A percentile compares a stretch with the other conserved stretches of the same genome.
These are phyloP conservation scores for Lindgomyces ingoldianus DNA, from an alignment of 495 filamentous ascomycete genomes.

Conservation along the genomic window DNA sequence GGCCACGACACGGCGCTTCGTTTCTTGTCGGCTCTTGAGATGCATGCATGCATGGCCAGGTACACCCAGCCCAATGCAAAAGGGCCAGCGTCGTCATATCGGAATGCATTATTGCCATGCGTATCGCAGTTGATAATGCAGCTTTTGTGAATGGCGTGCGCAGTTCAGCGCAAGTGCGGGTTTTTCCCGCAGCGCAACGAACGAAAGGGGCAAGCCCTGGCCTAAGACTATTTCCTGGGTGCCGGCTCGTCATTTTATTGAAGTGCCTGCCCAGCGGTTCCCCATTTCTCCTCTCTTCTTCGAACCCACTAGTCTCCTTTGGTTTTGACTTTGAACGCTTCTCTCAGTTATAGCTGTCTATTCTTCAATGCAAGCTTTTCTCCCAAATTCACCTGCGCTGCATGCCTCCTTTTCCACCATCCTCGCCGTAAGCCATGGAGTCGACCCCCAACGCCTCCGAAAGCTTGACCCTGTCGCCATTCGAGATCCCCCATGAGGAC, in stretches of 20 bases:
- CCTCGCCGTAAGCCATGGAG: neutral
- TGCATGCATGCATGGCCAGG: neutral
- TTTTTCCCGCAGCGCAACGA: neutral
- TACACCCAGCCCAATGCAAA: neutral
- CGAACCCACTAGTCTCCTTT: neutral
- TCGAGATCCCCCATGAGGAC: conserved; percentile 50
- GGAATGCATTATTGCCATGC: neutral
- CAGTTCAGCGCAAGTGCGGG: neutral
- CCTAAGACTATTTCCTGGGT: neutral
- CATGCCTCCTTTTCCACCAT: neutral
- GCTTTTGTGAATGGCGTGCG: neutral
- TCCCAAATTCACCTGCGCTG: neutral
- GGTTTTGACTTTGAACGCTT: neutral
- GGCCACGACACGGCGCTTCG: no score
- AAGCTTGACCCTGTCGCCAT: conserved; percentile 40
- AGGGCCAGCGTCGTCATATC: neutral
- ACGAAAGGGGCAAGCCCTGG: neutral
- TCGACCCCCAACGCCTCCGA: neutral
- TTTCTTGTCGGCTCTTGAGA: neutral
- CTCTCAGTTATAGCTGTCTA: neutral
- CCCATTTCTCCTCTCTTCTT: neutral
- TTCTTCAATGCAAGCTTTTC: neutral
- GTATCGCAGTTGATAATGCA: neutral
- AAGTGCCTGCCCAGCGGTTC: neutral
- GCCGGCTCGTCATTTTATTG: neutral